Conservation (phyloP, 2,329 filamentous ascomycete genomes). For the Apiospora arundinis region DNA sequence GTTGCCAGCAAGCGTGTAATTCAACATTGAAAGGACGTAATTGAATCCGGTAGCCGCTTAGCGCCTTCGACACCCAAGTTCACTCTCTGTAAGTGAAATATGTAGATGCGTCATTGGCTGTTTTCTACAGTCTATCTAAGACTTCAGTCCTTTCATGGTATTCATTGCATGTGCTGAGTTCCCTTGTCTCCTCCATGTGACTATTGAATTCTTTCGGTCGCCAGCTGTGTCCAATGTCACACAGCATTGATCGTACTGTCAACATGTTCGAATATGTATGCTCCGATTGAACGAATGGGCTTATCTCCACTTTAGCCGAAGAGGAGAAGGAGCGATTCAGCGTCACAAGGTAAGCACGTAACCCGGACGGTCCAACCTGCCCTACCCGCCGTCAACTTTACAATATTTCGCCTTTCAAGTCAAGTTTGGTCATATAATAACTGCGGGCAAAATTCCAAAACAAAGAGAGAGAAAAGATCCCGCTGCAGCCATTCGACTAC, state of each 20-base stretch:
- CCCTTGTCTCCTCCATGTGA: background rate
- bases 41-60: no score
- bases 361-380: background rate
- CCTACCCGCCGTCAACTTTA: background rate
- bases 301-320: conserved; percentile 21
- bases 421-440: background rate
- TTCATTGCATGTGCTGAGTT: background rate
- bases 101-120: background rate
- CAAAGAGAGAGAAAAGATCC: no score
- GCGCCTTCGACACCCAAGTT: no score
- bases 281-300: conserved; percentile 7
- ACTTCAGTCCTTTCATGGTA: background rate
- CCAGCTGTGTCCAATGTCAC: background rate
- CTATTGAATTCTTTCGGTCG: background rate
- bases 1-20: no score
- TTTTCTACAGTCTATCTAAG: background rate
- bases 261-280: background rate
- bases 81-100: background rate
- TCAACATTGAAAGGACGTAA: no score
- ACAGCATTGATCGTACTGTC: no score
- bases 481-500: background rate
- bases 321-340: background rate
- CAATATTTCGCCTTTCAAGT: background rate
- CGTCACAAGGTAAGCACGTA: background rate
- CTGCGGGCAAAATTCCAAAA: no score